These are phyloP conservation scores for Volutella citrinella DNA, from an alignment of 2,329 filamentous ascomycete genomes.

Conservation along the genomic window DNA sequence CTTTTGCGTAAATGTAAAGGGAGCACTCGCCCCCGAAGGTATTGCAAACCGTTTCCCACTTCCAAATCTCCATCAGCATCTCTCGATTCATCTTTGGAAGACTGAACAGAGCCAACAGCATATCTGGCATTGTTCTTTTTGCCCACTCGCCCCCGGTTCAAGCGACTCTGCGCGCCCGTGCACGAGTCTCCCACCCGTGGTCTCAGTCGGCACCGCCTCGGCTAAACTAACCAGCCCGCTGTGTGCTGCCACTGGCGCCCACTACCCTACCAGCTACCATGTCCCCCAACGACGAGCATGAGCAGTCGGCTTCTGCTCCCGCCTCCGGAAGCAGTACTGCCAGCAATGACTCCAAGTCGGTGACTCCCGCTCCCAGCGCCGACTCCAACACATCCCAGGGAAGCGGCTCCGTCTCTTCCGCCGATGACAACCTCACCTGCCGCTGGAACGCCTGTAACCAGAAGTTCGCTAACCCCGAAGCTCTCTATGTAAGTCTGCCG, in stretches of 20 bases:
- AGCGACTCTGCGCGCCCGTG: too few species aligned
- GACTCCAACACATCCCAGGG: conserved; percentile 45
- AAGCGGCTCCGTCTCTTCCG: conserved; percentile 36
- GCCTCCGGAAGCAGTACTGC: conserved; percentile 36
- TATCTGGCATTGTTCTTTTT: conserved; percentile 4
- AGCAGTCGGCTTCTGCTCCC: conserved; percentile 22
- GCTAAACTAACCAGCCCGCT: too few species aligned
- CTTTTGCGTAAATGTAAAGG: conserved; percentile 35
- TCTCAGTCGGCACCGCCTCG: too few species aligned
- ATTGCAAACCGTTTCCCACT: conserved; percentile 17
- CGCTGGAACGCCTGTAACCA: conserved; percentile 59
- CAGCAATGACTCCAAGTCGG: conserved; percentile 49
- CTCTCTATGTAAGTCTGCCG: conserved; percentile 61
- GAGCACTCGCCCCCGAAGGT: conserved; percentile 29
- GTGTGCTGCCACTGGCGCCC: too few species aligned
- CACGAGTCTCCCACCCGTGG: too few species aligned
- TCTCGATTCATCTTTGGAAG: too few species aligned
- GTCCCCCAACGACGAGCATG: conserved; percentile 26
- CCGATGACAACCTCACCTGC: conserved; percentile 56
- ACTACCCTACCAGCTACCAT: conserved; percentile 20
- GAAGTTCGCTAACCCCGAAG: conserved; percentile 55
- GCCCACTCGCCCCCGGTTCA: conserved; percentile 3
- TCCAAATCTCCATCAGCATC: conserved; percentile 20
- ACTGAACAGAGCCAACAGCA: too few species aligned
- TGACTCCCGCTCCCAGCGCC: conserved; percentile 50